Evolutionary conservation across 345 rosid genomes (phyloP).

Genomic region (Abelmoschus esculentus): DNA sequence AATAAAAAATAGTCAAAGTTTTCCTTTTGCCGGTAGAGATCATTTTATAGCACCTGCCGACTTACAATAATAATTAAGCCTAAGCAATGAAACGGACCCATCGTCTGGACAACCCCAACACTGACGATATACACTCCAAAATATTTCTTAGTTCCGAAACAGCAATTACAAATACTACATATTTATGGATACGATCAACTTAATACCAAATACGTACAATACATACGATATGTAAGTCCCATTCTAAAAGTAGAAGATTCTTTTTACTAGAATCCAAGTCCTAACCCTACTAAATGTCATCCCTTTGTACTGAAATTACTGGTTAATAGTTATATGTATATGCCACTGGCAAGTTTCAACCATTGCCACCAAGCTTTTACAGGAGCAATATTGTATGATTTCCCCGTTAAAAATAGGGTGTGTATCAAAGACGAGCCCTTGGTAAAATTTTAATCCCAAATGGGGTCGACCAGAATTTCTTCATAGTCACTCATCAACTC

Average conservation of each 20-base stretch:
- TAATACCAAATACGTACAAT: background rate
- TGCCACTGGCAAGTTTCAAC: too few relatives aligned
- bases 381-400: background rate
- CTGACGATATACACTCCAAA: background rate
- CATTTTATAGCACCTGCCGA: too few relatives aligned
- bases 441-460: slow-evolving; percentile 28
- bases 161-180: background rate
- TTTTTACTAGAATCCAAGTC: background rate
- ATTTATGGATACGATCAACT: background rate
- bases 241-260: background rate
- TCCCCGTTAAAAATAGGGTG: background rate
- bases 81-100: too few relatives aligned
- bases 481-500: slow-evolving; percentile 9
- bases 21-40: too few relatives aligned
- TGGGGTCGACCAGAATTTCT: slow-evolving; percentile 23
- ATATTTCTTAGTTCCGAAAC: background rate
- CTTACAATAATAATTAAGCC: too few relatives aligned
- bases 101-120: too few relatives aligned
- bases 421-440: too few relatives aligned
- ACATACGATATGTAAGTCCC: background rate
- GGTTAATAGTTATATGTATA: background rate
- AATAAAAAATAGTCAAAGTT: too few relatives aligned
- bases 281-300: background rate
- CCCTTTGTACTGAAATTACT: background rate
- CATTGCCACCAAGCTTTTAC: background rate